These are phyloP conservation scores for Verticillium longisporum DNA, from an alignment of 2,329 filamentous ascomycete genomes.

Conservation along the genomic window DNA sequence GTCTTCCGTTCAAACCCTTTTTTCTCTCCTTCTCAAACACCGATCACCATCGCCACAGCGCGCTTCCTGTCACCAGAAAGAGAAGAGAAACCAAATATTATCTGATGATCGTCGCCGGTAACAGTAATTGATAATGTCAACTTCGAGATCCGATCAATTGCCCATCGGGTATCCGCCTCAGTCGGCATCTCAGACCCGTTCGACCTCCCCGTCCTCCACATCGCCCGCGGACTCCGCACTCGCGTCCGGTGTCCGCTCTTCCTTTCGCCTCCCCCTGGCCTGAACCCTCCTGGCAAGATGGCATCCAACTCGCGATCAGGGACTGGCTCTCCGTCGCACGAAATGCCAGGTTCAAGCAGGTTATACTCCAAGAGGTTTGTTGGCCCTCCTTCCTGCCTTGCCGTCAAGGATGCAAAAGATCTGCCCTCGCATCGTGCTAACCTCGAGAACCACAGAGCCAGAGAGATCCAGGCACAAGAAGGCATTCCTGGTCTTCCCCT, in stretches of 20 bases:
- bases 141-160: slow-evolving; percentile 78
- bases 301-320: slow-evolving; percentile 63
- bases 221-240: slow-evolving; percentile 71
- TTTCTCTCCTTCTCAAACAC: no score
- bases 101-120: slow-evolving; percentile 42
- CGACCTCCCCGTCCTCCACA: slow-evolving; percentile 71
- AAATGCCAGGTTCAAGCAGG: slow-evolving; percentile 64
- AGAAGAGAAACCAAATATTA: slow-evolving; percentile 11
- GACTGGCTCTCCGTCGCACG: slow-evolving; percentile 94
- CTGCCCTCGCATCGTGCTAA: background rate
- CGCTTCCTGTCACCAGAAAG: background rate
- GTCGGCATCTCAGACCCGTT: slow-evolving; percentile 61
- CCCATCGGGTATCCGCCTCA: slow-evolving; percentile 75
- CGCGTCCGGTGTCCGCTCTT: slow-evolving; percentile 58
- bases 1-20: background rate
- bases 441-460: slow-evolving; percentile 52
- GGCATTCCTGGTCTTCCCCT: slow-evolving; percentile 63
- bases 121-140: slow-evolving; percentile 86
- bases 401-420: background rate
- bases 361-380: slow-evolving; percentile 89
- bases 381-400: slow-evolving; percentile 9
- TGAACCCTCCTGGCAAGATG: slow-evolving; percentile 55
- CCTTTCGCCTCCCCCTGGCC: slow-evolving; percentile 63
- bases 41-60: background rate
- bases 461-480: slow-evolving; percentile 96